Evolutionary conservation across 2,329 filamentous ascomycete genomes (phyloP), one percentile per base, ranked within the genome.

Genomic region (Diatrype stigma): DNA sequence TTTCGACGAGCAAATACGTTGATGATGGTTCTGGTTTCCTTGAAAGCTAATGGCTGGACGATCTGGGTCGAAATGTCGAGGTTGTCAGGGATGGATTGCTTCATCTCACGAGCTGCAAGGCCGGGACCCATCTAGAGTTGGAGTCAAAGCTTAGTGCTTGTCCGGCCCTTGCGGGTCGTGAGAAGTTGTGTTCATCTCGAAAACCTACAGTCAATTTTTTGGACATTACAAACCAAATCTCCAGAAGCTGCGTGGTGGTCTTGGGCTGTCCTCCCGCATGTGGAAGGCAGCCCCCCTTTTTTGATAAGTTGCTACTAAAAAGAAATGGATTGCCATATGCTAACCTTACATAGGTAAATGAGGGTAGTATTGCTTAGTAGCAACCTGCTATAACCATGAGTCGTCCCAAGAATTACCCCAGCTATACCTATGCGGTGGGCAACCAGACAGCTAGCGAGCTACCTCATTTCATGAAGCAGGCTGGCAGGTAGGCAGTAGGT

Each of bases 141-240:
- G 88, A 76, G 86, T 95, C 90, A 95, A 90, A 91, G 90, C 77
- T 85, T 90, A 76, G 89, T 79, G 81, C 90, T 93, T 92, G 89
- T 93, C 89, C 75, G 80, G 75, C 60, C 64, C 65, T 67, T 51
- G 58, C 57, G 57, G 51, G 63, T 61, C 65, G 63, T 63, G 45
- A 51, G 53, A 45, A 49, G 50, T 49, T 46, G 48, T 23, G 38
- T 52, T 40, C 14, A 51, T 16, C 42, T 42, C 28, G 49, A 47
- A 48, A 53, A 48, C 53, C 51, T 51, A 23, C 14, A 30, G 34
- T 28, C 17, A 62, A 63, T 60, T 62, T 59, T 59, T 66, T 63
- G 61, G 60, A 51, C 46, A 40, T 8, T 45, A 47, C 19, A 35
- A 32, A 35, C 26, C 37, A 32, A 40, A 23, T 21, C 47, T 45